A percentile compares a stretch with the other conserved stretches of the same genome.
Conservation (phyloP, 371 early-diverging fungal genomes). For the Lichtheimia ornata region DNA sequence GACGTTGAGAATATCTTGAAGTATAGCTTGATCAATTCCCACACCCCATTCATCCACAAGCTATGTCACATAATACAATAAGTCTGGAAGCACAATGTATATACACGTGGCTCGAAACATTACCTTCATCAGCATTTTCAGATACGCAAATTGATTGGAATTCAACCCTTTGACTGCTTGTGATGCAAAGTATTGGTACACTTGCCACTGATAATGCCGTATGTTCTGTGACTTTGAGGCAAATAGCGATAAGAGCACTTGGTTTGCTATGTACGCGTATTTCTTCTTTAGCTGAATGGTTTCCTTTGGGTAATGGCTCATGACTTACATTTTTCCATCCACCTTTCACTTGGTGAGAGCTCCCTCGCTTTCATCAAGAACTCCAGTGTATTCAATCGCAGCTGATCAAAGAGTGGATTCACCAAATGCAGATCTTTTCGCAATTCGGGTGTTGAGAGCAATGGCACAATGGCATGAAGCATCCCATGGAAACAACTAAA, state of each 20-base stretch:
- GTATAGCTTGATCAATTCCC: conserved; percentile 22
- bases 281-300: neutral
- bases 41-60: conserved; percentile 26
- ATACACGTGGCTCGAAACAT: conserved; percentile 18
- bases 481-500: conserved; percentile 28
- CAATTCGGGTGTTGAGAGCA: conserved; percentile 11
- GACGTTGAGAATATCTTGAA: conserved; percentile 20
- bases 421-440: conserved; percentile 7
- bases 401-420: conserved; percentile 17
- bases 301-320: neutral
- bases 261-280: conserved; percentile 9
- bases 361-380: conserved; percentile 18
- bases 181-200: conserved; percentile 23
- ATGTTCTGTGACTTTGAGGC: conserved; percentile 5
- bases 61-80: conserved; percentile 22
- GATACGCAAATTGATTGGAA: conserved; percentile 1
- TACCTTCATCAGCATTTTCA: conserved; percentile 29
- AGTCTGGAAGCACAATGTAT: conserved; percentile 19
- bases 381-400: conserved; percentile 25
- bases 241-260: conserved; percentile 10
- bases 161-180: neutral
- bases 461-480: conserved; percentile 17
- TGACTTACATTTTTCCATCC: conserved; percentile 30
- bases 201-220: conserved; percentile 22
- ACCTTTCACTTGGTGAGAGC: conserved; percentile 10